phyloP scores from a whole-genome alignment of 306 rosid genomes.

The Medicago lupulina region DNA sequence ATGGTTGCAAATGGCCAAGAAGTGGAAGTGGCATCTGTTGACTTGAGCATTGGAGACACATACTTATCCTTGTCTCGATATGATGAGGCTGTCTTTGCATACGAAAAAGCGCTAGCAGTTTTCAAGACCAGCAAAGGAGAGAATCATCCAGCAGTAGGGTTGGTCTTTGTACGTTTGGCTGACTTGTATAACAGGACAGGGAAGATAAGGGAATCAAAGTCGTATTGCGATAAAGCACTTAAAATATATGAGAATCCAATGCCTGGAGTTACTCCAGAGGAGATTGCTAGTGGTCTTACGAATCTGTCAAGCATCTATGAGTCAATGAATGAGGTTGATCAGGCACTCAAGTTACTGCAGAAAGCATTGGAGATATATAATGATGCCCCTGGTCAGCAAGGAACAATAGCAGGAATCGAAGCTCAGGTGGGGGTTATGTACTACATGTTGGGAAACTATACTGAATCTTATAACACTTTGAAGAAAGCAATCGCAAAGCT shows the following conservation, averaged over 20 bases:
- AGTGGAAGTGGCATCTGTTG: constrained; percentile 87
- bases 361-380: constrained; percentile 78
- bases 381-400: constrained; percentile 88
- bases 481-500: constrained; percentile 76
- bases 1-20: constrained; percentile 92
- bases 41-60: constrained; percentile 93
- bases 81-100: constrained; percentile 87
- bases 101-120: constrained; percentile 82
- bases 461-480: constrained; percentile 78
- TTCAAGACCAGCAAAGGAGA: constrained; percentile 90
- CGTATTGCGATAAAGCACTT: constrained; percentile 92
- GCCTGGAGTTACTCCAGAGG: constrained; percentile 79
- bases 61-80: constrained; percentile 81
- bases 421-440: constrained; percentile 96
- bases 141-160: constrained; percentile 87
- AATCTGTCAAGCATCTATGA: constrained; percentile 82
- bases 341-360: constrained; percentile 75
- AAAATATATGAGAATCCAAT: constrained; percentile 82
- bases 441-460: constrained; percentile 80
- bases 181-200: constrained; percentile 85
- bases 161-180: constrained; percentile 82
- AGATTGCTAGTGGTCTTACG: constrained; percentile 88
- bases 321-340: constrained; percentile 84
- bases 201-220: constrained; percentile 78
- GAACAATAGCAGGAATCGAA: constrained; percentile 86